Evolutionary conservation across 805 yeast species (phyloP), one percentile per base, ranked within the genome.

Genomic region (Candida ficus): DNA sequence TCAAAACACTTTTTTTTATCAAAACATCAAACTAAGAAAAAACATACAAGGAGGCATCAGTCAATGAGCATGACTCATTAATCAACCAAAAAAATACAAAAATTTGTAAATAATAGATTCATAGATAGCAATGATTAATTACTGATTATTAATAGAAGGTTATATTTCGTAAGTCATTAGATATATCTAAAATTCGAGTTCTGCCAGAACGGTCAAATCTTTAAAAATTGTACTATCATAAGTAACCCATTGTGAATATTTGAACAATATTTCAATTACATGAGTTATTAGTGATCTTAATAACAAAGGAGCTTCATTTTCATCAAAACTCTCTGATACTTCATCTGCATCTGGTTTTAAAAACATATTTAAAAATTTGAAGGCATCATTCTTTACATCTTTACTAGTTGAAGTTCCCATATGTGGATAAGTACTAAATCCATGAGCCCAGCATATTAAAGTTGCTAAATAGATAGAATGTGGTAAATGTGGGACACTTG

Each of bases 401-500:
- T 10, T 11, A 17, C 36, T 33, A 12, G 17, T 17, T 12, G 20
- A 18, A 6, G n/a, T 12, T 4, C 27, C 21, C 13, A 21, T 21
- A 29, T 35, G 26, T 8, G 11, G 9, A 21, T 35, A 22, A 17
- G 28, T 26, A 26, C 32, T 35, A 6, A 22, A 26, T 11, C 32
- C 47, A 30, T 42, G 45, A 3, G 47, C 38, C 58, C 58, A 52
- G 18, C 54, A 47, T n/a, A 48, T 37, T 7, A 51, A 14, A 2
- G 47, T 45, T 4, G 54, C 46, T 16, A 53, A 13, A 30, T 51
- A 46, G 2, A 47, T 35, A 1, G 48, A 36, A 21, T 42, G 50
- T 1, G 60, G 53, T 6, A 58, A 42, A 42, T 58, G 61, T 2
- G 63, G 52, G 26, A 58, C 44, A 19, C 42, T 39, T 4, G 57